Evolutionary conservation across 305 asterid genomes (phyloP).

Genomic region (Fraxinus velutina): DNA sequence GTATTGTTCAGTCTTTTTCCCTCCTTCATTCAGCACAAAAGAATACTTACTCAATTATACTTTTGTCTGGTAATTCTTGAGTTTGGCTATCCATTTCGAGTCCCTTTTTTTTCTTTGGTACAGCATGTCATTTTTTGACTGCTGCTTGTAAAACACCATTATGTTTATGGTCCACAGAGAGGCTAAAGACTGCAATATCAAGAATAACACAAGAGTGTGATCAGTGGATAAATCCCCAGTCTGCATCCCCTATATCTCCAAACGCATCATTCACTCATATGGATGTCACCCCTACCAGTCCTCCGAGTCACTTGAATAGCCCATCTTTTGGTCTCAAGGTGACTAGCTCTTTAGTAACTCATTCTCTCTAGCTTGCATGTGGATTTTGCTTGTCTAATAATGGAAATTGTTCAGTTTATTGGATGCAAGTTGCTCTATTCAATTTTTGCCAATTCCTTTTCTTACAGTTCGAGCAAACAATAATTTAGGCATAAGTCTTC

Average conservation of each 20-base stretch:
- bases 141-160: conserved; percentile 25
- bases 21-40: conserved; percentile 5
- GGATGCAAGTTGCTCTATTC: conserved; percentile 14
- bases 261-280: conserved; percentile 55
- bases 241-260: conserved; percentile 54
- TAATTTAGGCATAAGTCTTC: neutral
- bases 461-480: neutral
- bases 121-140: conserved; percentile 21
- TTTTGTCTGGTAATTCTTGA: neutral
- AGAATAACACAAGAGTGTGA: conserved; percentile 86
- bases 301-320: conserved; percentile 67
- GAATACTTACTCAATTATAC: neutral
- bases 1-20: conserved; percentile 30
- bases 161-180: conserved; percentile 53
- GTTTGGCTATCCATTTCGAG: neutral
- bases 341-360: conserved; percentile 19
- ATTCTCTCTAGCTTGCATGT: conserved; percentile 7
- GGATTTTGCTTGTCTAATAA: conserved; percentile 4
- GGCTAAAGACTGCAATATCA: conserved; percentile 79
- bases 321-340: conserved; percentile 79
- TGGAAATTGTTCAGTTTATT: neutral
- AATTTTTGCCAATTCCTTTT: neutral
- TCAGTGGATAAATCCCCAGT: conserved; percentile 78
- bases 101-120: conserved; percentile 8
- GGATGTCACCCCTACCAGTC: conserved; percentile 90